Conservation (phyloP, 2,329 filamentous ascomycete genomes). For the Fusarium hostae region DNA sequence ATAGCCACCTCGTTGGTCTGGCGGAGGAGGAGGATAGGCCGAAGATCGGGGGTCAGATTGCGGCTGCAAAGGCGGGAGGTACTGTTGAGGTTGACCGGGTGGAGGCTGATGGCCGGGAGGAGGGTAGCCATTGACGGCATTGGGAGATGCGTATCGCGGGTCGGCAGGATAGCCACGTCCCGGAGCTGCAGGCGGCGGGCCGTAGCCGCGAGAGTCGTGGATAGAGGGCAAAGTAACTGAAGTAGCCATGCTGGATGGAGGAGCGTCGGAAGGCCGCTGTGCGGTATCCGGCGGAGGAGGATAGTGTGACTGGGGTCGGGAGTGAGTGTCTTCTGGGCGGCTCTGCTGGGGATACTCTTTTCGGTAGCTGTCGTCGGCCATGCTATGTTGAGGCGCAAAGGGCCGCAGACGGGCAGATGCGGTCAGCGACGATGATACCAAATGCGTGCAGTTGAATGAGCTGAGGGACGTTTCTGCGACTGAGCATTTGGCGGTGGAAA, state of each 20-base stretch:
- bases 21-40: slow-evolving; percentile 53
- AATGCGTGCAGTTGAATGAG: slow-evolving; percentile 13
- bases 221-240: slow-evolving; percentile 62
- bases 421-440: slow-evolving; percentile 32
- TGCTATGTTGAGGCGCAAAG: slow-evolving; percentile 48
- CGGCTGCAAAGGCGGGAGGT: slow-evolving; percentile 54
- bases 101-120: slow-evolving; percentile 48
- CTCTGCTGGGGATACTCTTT: slow-evolving; percentile 52
- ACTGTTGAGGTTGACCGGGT: slow-evolving; percentile 46
- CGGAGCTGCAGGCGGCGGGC: slow-evolving; percentile 47
- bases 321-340: slow-evolving; percentile 54
- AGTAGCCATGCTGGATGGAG: slow-evolving; percentile 54
- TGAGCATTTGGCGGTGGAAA: slow-evolving; percentile 35
- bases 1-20: slow-evolving; percentile 54
- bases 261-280: slow-evolving; percentile 47
- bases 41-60: slow-evolving; percentile 49
- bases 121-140: slow-evolving; percentile 59
- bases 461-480: slow-evolving; percentile 25
- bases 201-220: slow-evolving; percentile 57
- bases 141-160: slow-evolving; percentile 56
- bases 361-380: slow-evolving; percentile 54
- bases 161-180: slow-evolving; percentile 50
- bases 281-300: slow-evolving; percentile 54
- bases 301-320: slow-evolving; percentile 55
- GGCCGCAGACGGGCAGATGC: slow-evolving; percentile 43